A percentile compares a stretch with the other conserved stretches of the same genome.
Conservation (phyloP, 1,284 basidiomycete species). For the Sanghuangporus sanghuang region DNA sequence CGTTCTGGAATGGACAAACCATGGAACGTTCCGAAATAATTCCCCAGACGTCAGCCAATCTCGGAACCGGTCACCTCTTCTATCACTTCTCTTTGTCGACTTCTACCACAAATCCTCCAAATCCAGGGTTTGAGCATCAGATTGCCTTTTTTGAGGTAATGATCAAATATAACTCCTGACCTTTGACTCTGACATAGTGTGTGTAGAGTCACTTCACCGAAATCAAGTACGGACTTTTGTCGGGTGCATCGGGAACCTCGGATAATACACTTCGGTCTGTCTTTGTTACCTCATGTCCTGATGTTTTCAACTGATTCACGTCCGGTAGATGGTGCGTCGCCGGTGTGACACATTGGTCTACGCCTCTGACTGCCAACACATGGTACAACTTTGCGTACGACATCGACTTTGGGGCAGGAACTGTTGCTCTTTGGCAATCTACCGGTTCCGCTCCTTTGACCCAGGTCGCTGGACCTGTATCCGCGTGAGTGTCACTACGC, state of each 20-base stretch:
- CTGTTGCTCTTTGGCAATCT: constrained; percentile 23
- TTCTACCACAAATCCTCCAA: constrained; percentile 23
- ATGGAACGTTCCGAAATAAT: constrained; percentile 27
- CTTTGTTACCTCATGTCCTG: neutral
- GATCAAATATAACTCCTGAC: constrained; percentile 14
- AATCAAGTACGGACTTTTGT: constrained; percentile 26
- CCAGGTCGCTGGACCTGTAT: constrained; percentile 19
- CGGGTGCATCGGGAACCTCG: constrained; percentile 21
- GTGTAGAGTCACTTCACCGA: constrained; percentile 23
- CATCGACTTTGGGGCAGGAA: constrained; percentile 21
- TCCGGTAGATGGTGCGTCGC: constrained; percentile 17
- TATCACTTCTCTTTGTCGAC: constrained; percentile 28
- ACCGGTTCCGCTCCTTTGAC: constrained; percentile 20
- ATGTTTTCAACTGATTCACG: constrained; percentile 7
- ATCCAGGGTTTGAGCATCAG: constrained; percentile 21
- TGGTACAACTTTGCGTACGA: constrained; percentile 26
- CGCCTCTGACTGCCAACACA: constrained; percentile 20
- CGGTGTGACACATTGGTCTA: constrained; percentile 22
- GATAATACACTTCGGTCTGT: constrained; percentile 22
- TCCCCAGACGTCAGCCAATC: constrained; percentile 25
- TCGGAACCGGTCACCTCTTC: constrained; percentile 26
- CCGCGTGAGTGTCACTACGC: neutral
- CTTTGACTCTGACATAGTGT: neutral
- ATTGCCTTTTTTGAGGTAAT: constrained; percentile 26
- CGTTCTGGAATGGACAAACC: constrained; percentile 24